Evolutionary conservation across 305 asterid genomes (phyloP), one percentile per base, ranked within the genome.

Genomic region (Petunia hybrid): DNA sequence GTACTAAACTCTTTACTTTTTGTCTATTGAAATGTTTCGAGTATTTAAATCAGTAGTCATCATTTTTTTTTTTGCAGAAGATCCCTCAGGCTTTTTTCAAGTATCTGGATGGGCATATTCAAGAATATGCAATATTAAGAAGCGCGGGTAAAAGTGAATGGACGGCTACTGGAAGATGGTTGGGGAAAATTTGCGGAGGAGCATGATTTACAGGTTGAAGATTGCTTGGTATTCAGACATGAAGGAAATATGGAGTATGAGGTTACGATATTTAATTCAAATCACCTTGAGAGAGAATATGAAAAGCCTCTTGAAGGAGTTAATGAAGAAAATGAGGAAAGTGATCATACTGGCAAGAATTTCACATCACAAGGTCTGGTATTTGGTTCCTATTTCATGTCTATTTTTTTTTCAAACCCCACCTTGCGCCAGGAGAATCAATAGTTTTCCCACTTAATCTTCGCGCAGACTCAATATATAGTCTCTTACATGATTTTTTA

Each of bases 221-320:
- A 80, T 46, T 64, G 80, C 10, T 42, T 80, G 43, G 70, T 75
- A 5, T 83, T 80, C n/a, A 66, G 61, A 22, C 81, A 83, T 56
- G 74, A 75, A 65, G 81, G 86, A 73, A 9, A 74, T 9, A 83
- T 55, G 83, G 59, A 79, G 69, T 83, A 79, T 56, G 76, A 74
- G 2, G 83, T 59, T 2, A 4, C 8, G 43, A 36, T 83, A 12
- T 80, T 65, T 35, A 66, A 80, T 8, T 65, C 80, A 8, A 84
- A 69, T 77, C 75, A 68, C 1, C 69, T 77, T 31, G 71, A 42
- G 4, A 56, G 61, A 62, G 46, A 45, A 62, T 53, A 41, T 31
- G 8, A n/a, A n/a, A n/a, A n/a, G n/a, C n/a, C n/a, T n/a, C n/a
- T n/a, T n/a, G n/a, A 45, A 73, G 59, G 4, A 6, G 77, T 22